phyloP scores from a whole-genome alignment of 2,329 filamentous ascomycete genomes.

The Microsporum ferrugineum region DNA sequence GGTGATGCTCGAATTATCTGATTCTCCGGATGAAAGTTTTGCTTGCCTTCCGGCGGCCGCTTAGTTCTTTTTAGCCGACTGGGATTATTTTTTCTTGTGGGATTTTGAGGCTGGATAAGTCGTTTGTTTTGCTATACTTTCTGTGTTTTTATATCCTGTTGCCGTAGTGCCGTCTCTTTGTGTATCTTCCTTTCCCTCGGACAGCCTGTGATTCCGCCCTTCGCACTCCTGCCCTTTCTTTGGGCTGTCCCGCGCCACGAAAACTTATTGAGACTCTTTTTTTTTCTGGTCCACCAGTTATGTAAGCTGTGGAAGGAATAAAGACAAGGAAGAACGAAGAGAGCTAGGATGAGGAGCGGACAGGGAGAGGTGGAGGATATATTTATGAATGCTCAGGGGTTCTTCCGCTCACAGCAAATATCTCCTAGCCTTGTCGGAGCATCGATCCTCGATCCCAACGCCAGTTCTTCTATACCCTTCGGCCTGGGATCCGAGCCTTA shows the following conservation, averaged over 20 bases:
- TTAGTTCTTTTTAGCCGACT: background rate
- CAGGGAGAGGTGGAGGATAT: background rate
- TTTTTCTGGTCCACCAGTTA: background rate
- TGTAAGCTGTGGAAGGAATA: background rate
- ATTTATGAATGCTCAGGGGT: background rate
- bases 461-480: background rate
- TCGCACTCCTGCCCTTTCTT: background rate
- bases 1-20: background rate
- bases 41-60: background rate
- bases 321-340: background rate
- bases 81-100: background rate
- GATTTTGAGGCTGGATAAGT: background rate
- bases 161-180: background rate
- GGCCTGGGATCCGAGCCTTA: background rate
- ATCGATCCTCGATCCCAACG: background rate
- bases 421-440: background rate
- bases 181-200: background rate
- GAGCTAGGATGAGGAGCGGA: background rate
- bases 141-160: background rate
- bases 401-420: background rate
- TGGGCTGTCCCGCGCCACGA: background rate
- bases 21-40: conserved; percentile 3
- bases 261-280: background rate
- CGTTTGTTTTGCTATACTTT: background rate
- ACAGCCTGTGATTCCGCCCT: background rate